Conservation (phyloP, 345 rosid genomes). For the Arabidopsis thaliana region DNA sequence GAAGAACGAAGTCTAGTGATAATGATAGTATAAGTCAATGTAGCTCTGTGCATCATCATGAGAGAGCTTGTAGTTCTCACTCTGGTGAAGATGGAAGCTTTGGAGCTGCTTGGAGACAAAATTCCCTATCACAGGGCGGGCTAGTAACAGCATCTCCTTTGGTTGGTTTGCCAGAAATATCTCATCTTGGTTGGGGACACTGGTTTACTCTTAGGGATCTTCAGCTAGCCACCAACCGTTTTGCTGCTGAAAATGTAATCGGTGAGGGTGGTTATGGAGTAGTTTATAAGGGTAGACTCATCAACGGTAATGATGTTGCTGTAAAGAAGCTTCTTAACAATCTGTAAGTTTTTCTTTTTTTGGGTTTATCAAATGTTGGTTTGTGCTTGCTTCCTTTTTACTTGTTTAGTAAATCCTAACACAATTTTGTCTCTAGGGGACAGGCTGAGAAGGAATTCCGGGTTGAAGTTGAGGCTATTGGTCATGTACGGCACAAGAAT, state of each 20-base stretch:
- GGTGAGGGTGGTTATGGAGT: conserved; percentile 99
- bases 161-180: conserved; percentile 89
- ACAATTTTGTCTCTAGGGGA: conserved; percentile 57
- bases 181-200: conserved; percentile 99
- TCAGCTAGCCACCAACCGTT: conserved; percentile 77
- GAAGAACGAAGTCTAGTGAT: conserved; percentile 78
- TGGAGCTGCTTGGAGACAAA: conserved; percentile 64
- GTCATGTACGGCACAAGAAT: conserved; percentile 96
- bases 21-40: conserved; percentile 84
- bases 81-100: conserved; percentile 97
- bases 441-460: conserved; percentile 98
- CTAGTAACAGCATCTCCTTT: conserved; percentile 83
- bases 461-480: conserved; percentile 98
- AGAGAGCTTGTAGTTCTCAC: conserved; percentile 71
- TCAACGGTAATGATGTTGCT: conserved; percentile 93
- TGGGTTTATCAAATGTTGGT: conserved; percentile 25
- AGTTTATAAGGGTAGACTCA: conserved; percentile 80
- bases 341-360: conserved; percentile 57
- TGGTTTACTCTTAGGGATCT: conserved; percentile 99
- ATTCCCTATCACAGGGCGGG: conserved; percentile 75
- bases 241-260: conserved; percentile 76
- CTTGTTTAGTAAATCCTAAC: conserved; percentile 4
- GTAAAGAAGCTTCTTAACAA: conserved; percentile 98
- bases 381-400: conserved; percentile 23
- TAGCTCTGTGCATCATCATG: conserved; percentile 74